phyloP scores from a whole-genome alignment of 805 yeast genomes.

The Ogataea naganishii region DNA sequence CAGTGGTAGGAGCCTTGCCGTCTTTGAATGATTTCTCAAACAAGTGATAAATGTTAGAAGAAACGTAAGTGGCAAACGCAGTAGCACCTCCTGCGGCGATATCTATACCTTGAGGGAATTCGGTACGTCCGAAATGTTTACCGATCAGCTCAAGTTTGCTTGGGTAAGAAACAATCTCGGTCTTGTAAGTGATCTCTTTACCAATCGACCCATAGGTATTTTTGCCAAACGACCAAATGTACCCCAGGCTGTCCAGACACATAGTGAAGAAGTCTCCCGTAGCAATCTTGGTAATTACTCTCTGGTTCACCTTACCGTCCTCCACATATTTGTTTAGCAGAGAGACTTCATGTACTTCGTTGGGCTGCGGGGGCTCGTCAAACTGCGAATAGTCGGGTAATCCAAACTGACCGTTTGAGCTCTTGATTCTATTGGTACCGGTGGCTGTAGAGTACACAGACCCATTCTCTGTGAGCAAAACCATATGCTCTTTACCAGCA shows the following conservation, averaged over 20 bases:
- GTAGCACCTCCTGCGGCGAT: constrained; percentile 70
- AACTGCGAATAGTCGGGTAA: constrained; percentile 65
- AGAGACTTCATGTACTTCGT: constrained; percentile 44
- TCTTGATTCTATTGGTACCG: constrained; percentile 33
- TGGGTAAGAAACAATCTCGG: constrained; percentile 68
- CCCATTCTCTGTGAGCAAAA: constrained; percentile 52
- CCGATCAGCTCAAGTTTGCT: constrained; percentile 34
- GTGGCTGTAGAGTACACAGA: constrained; percentile 58
- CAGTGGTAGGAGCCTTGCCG: constrained; percentile 2
- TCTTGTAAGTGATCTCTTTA: constrained; percentile 51
- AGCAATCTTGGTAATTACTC: constrained; percentile 52
- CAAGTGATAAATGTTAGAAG: constrained; percentile 26
- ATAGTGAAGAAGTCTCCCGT: constrained; percentile 69
- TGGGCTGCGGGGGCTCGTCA: constrained; percentile 40
- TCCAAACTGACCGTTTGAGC: constrained; percentile 75
- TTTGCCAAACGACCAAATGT: constrained; percentile 79
- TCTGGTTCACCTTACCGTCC: constrained; percentile 18
- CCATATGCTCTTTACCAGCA: constrained; percentile 63
- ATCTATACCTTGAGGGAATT: constrained; percentile 37
- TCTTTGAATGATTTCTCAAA: constrained; percentile 22
- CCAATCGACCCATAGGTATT: constrained; percentile 85
- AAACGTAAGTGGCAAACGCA: constrained; percentile 37
- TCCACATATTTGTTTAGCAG: constrained; percentile 41
- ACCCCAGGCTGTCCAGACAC: constrained; percentile 58
- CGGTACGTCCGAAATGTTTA: constrained; percentile 29